phyloP scores from a whole-genome alignment of 805 yeast species.

The Suhomyces kilbournensis region DNA sequence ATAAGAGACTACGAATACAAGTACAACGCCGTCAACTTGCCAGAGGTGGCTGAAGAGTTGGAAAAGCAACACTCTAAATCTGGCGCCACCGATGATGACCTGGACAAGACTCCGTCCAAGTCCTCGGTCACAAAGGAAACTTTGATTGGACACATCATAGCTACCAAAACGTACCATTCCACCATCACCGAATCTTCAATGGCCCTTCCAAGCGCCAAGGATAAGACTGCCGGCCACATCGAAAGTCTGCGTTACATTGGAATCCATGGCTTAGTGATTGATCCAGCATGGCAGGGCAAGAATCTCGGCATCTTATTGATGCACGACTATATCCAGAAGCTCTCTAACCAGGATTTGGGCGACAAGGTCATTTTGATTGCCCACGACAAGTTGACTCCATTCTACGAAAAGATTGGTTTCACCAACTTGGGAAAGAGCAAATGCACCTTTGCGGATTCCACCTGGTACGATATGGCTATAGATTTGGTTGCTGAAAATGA shows the following conservation, averaged over 20 bases:
- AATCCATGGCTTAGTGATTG: conserved; percentile 76
- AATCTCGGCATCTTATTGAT: conserved; percentile 79
- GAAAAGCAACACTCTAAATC: conserved; percentile 22
- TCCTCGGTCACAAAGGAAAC: conserved; percentile 56
- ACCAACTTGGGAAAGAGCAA: conserved; percentile 61
- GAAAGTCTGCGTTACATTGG: conserved; percentile 76
- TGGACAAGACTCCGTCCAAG: conserved; percentile 42
- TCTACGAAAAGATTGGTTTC: conserved; percentile 83
- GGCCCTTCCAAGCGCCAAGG: conserved; percentile 48
- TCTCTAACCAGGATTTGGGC: conserved; percentile 84
- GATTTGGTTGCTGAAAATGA: conserved; percentile 45
- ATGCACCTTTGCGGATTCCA: conserved; percentile 54
- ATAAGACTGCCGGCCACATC: conserved; percentile 55
- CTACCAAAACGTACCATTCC: conserved; percentile 61
- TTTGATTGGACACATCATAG: conserved; percentile 76
- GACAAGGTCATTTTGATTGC: conserved; percentile 72
- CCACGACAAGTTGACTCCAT: conserved; percentile 63
- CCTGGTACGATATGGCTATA: conserved; percentile 60
- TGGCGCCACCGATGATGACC: conserved; percentile 22
- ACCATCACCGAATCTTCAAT: conserved; percentile 57
- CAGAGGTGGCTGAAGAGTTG: conserved; percentile 36
- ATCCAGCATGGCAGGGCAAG: conserved; percentile 74
- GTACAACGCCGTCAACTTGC: conserved; percentile 42
- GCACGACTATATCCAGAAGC: conserved; percentile 87
- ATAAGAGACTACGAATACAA: conserved; percentile 59